Conservation (phyloP, 768 basidiomycete genomes). For the Mycena crocata region DNA sequence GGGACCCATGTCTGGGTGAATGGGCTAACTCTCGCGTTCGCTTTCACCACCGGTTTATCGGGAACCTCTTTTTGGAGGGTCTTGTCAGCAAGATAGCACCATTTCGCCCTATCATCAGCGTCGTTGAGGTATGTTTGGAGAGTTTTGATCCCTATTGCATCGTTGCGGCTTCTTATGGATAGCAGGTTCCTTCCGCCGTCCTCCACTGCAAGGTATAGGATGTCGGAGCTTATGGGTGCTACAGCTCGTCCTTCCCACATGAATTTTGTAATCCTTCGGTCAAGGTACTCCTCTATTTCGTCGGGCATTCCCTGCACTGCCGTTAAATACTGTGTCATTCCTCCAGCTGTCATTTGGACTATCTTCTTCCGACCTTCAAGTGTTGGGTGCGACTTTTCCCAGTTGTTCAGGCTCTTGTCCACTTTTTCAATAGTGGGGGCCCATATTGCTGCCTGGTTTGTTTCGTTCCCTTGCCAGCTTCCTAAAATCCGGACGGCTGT, state of each 20-base stretch:
- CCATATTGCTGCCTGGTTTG: constrained; percentile 29
- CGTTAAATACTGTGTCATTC: constrained; percentile 45
- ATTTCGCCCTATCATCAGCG: too few relatives aligned
- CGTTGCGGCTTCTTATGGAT: too few relatives aligned
- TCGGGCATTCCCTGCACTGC: constrained; percentile 46
- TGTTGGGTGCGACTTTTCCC: constrained; percentile 8
- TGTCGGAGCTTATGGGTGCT: too few relatives aligned
- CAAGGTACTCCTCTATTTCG: constrained; percentile 22
- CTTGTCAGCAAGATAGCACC: too few relatives aligned
- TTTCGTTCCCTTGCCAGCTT: constrained; percentile 39
- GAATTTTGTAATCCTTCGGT: constrained; percentile 33
- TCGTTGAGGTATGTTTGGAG: too few relatives aligned
- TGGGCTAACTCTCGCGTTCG: too few relatives aligned
- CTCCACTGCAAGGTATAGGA: too few relatives aligned
- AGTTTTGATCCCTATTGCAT: too few relatives aligned
- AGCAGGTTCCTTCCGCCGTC: too few relatives aligned
- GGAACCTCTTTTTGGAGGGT: too few relatives aligned
- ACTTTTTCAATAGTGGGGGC: constrained; percentile 37
- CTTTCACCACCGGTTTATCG: too few relatives aligned
- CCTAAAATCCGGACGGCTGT: constrained; percentile 30
- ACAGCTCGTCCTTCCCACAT: constrained; percentile 30
- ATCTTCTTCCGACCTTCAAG: constrained; percentile 38
- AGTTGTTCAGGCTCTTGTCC: constrained; percentile 1
- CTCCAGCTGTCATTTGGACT: constrained; percentile 33
- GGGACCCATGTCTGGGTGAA: too few relatives aligned